These are phyloP conservation scores for Extremus antarcticus DNA, from an alignment of 495 filamentous ascomycete genomes.

Conservation along the genomic window DNA sequence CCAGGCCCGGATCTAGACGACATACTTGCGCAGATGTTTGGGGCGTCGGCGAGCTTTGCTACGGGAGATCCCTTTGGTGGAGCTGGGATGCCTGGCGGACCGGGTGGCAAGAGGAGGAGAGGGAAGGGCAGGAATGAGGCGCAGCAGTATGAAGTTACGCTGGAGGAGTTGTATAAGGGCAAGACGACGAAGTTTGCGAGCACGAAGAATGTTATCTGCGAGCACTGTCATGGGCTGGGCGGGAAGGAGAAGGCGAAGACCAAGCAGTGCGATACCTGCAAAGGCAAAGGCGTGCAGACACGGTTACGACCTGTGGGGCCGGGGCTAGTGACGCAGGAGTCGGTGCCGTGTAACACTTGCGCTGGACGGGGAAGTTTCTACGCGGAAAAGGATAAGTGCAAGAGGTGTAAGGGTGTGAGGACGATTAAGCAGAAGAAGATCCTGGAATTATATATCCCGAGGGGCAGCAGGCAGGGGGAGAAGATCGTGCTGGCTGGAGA, in stretches of 20 bases:
- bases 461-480: constrained; percentile 77
- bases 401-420: constrained; percentile 91
- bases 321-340: constrained; percentile 66
- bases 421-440: constrained; percentile 78
- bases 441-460: constrained; percentile 89
- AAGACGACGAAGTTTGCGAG: constrained; percentile 94
- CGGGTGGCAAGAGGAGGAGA: constrained; percentile 36
- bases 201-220: constrained; percentile 84
- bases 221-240: constrained; percentile 74
- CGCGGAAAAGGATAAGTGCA: constrained; percentile 92
- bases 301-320: constrained; percentile 67
- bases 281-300: constrained; percentile 59
- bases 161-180: constrained; percentile 95
- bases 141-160: constrained; percentile 74
- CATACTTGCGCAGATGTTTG: constrained; percentile 88
- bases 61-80: constrained; percentile 43
- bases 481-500: constrained; percentile 85
- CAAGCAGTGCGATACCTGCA: constrained; percentile 72
- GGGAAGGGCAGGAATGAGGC: constrained; percentile 68
- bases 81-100: constrained; percentile 46
- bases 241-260: constrained; percentile 87
- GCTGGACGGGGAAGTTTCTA: constrained; percentile 70
- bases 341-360: constrained; percentile 65
- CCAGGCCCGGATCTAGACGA: constrained; percentile 79
- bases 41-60: constrained; percentile 43